Evolutionary conservation across 768 basidiomycete genomes (phyloP), one percentile per base, ranked within the genome.

Genomic region (Macrolepiota albuminosa): DNA sequence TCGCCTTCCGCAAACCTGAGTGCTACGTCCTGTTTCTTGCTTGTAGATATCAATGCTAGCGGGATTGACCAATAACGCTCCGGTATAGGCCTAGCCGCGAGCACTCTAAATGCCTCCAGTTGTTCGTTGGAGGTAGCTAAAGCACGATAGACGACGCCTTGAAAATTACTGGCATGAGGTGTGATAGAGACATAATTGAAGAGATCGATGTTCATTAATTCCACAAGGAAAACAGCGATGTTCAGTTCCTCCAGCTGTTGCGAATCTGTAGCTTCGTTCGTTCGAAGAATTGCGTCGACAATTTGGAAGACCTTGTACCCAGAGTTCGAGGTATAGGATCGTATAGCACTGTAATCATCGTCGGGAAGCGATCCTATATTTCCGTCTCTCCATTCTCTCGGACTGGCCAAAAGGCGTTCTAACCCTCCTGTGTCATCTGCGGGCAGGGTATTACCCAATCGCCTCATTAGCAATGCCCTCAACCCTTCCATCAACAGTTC

Each of bases 41-140:
- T 66, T 33, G 64, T 59, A 13, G 68, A 66, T 48, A 67, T 45
- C 31, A 69, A 61, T 36, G 64, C 60, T 4, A 69, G 61, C 16
- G 68, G 68, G n/a, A 69, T 58, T 10, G 64, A 61, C 68, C 68
- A 67, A 43, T 60, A 67, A 34, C 67, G 61, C 39, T 68, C 67
- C 36, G 56, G 36, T n/a, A 68, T 59, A 2, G 66, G 63, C 21
- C 61, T 67, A 26, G 29, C 40, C 56, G 63, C 64, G 43, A 68
- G 61, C 14, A 61, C 60, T 33, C 59, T 36, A 34, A 67, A 68
- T 29, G 53, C 56, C 29, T 61, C 49, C 7, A 68, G 56, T 24
- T 64, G 64, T 34, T 58, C 61, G 7, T 57, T 18, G 1, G 67
- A 61, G 33, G 66, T 56, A 24, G 57, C 42, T 33, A 68, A 60